Evolutionary conservation across 2,329 filamentous ascomycete species (phyloP).

Genomic region (Hypoxylon sp.): DNA sequence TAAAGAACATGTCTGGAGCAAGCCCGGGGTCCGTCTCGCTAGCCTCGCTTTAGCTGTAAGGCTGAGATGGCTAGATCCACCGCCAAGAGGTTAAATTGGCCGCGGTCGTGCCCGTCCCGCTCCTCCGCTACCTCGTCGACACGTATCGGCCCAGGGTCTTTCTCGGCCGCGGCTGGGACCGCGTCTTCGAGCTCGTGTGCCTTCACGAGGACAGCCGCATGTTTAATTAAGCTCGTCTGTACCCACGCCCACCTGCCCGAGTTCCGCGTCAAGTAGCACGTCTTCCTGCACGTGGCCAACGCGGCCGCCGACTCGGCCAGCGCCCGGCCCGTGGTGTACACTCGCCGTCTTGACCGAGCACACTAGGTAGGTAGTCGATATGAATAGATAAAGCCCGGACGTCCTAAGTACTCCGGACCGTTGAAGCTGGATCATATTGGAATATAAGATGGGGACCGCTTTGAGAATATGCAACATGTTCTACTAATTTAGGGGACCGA

Average conservation of each 20-base stretch:
- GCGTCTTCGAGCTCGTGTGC: background rate
- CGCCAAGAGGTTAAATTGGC: background rate
- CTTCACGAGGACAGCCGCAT: slow-evolving; percentile 2
- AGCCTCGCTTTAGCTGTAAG: background rate
- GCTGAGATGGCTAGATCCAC: background rate
- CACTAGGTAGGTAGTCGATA: background rate
- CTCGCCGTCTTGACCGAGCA: background rate
- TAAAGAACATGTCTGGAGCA: background rate
- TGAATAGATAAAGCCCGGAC: background rate
- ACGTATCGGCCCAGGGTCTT: background rate
- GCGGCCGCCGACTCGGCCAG: background rate
- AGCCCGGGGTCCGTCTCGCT: background rate
- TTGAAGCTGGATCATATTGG: too few relatives aligned
- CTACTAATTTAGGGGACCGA: background rate
- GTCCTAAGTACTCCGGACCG: too few relatives aligned
- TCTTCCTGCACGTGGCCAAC: background rate
- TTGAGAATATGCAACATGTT: too few relatives aligned
- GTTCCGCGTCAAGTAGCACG: background rate
- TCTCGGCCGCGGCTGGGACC: background rate
- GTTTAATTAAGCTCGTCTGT: slow-evolving; percentile 1
- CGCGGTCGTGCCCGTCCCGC: background rate
- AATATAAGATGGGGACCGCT: too few relatives aligned
- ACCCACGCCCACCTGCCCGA: background rate
- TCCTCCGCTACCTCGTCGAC: background rate
- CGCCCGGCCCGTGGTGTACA: background rate